These are phyloP conservation scores for Rhynchosporium secalis DNA, from an alignment of 2,329 filamentous ascomycete species.

Conservation along the genomic window DNA sequence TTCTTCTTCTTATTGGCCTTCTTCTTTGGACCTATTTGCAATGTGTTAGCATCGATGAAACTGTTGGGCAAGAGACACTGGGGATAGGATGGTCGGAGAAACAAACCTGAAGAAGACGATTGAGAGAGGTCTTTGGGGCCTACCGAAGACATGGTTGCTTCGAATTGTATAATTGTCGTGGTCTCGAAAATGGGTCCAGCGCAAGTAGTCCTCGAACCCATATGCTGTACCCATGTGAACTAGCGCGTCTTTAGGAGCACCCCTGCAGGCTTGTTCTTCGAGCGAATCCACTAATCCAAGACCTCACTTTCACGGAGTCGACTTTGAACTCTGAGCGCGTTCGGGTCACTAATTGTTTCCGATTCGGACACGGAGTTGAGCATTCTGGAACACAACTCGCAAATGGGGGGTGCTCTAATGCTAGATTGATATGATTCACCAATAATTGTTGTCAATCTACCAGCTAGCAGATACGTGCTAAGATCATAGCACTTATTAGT, in stretches of 20 bases:
- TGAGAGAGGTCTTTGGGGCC: slow-evolving; percentile 36
- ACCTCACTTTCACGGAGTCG: not conserved
- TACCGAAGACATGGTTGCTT: slow-evolving; percentile 37
- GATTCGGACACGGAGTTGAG: not conserved
- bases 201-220: slow-evolving; percentile 4
- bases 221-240: not conserved
- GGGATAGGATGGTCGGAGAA: slow-evolving; percentile 6
- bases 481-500: not conserved
- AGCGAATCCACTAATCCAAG: not conserved
- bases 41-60: slow-evolving; percentile 31
- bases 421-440: not conserved
- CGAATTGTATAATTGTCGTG: slow-evolving; percentile 1
- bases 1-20: slow-evolving; percentile 60
- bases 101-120: slow-evolving; percentile 38
- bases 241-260: not conserved
- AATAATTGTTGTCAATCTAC: not conserved
- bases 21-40: slow-evolving; percentile 47
- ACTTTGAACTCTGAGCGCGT: not conserved
- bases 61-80: not conserved
- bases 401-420: not conserved
- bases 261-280: not conserved
- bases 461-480: not conserved
- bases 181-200: not conserved
- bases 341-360: too few relatives aligned
- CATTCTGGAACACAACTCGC: not conserved